phyloP scores from a whole-genome alignment of 768 basidiomycete species.

The Russula dissimulans region DNA sequence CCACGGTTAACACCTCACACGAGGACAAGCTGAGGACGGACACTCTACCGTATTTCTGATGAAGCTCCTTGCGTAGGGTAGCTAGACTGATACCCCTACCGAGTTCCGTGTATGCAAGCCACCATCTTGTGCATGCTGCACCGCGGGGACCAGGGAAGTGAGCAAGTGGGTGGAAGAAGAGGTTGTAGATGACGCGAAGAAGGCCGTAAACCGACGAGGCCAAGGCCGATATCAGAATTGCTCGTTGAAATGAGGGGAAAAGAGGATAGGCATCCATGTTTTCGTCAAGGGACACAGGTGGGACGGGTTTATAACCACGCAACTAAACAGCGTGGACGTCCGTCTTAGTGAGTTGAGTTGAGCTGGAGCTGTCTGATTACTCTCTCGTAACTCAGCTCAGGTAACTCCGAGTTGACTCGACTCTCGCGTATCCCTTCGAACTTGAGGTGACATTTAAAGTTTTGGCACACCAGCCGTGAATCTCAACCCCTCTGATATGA shows the following conservation, averaged over 20 bases:
- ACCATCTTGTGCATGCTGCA: slow-evolving; percentile 6
- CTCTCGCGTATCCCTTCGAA: too few relatives aligned
- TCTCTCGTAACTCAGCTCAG: too few relatives aligned
- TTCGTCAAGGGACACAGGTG: too few relatives aligned
- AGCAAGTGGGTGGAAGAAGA: slow-evolving; percentile 8
- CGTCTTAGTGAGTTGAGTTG: too few relatives aligned
- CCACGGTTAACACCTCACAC: neutral
- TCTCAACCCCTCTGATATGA: too few relatives aligned
- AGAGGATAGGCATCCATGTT: neutral
- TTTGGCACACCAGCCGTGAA: too few relatives aligned
- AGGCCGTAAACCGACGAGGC: neutral
- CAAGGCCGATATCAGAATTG: neutral
- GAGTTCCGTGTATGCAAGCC: slow-evolving; percentile 9
- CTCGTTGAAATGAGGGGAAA: neutral
- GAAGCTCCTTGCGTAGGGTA: neutral
- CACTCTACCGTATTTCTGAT: neutral
- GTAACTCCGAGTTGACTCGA: too few relatives aligned
- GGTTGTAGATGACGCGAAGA: neutral
- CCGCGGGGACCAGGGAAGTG: slow-evolving; percentile 6
- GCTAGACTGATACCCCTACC: neutral
- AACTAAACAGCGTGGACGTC: too few relatives aligned
- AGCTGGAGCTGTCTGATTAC: too few relatives aligned
- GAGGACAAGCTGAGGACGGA: too few relatives aligned
- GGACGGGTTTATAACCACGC: too few relatives aligned
- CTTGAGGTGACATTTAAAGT: too few relatives aligned